A percentile compares a stretch with the other conserved stretches of the same genome.
Conservation (phyloP, 768 basidiomycete species). For the Lentinula sp. region DNA sequence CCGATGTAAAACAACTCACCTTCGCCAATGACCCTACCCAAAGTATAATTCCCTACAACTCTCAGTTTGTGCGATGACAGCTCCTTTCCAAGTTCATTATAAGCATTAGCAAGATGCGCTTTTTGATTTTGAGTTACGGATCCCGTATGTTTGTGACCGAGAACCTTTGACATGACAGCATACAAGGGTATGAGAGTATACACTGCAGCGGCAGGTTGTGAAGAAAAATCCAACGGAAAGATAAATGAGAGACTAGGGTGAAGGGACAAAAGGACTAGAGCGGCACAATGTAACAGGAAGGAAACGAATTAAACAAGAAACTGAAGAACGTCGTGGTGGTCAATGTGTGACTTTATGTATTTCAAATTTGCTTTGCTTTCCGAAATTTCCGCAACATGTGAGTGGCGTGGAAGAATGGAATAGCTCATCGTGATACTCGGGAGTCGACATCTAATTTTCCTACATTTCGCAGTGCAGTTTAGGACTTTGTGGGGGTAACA, state of each 20-base stretch:
- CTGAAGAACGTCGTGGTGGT: constrained; percentile 3
- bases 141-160: constrained; percentile 54
- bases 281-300: neutral
- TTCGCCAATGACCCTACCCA: constrained; percentile 93
- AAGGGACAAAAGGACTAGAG: neutral
- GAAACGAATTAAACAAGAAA: constrained; percentile 2
- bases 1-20: constrained; percentile 40
- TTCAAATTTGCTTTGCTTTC: neutral
- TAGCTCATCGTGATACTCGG: too few relatives aligned
- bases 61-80: constrained; percentile 86
- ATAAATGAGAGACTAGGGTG: constrained; percentile 8
- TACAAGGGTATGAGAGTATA: constrained; percentile 18
- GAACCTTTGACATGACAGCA: constrained; percentile 41
- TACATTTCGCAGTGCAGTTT: too few relatives aligned
- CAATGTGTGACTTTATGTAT: neutral
- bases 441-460: too few relatives aligned
- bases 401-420: neutral
- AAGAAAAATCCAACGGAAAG: neutral
- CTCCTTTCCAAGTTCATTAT: constrained; percentile 96
- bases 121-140: constrained; percentile 73
- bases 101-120: constrained; percentile 88
- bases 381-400: neutral
- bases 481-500: too few relatives aligned
- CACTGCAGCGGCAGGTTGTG: neutral
- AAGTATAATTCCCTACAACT: constrained; percentile 91